A percentile compares a stretch with the other conserved stretches of the same genome.
Evolutionary conservation across 179 eudicot species (phyloP).

Genomic region (Spergularia azorica): DNA sequence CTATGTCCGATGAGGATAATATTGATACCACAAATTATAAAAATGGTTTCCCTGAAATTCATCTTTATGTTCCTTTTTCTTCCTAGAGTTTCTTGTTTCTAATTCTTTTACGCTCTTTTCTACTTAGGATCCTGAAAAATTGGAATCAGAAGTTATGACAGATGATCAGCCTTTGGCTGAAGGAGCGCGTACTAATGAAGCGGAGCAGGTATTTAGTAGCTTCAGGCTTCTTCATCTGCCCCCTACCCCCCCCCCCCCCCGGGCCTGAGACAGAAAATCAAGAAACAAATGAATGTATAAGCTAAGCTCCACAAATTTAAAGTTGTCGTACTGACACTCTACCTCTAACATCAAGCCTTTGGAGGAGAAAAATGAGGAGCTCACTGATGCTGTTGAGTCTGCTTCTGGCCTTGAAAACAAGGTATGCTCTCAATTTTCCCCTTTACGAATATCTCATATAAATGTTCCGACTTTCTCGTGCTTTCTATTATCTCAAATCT

Average conservation of each 20-base stretch:
- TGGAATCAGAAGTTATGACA: constrained; percentile 39
- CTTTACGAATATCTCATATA: not conserved
- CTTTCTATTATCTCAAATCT: not conserved
- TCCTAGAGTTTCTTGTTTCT: not conserved
- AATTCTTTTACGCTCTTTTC: constrained; percentile 17
- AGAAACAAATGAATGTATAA: not conserved
- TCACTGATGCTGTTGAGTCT: constrained; percentile 41
- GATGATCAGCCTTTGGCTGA: constrained; percentile 33
- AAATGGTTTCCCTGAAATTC: not conserved
- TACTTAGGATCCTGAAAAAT: constrained; percentile 53
- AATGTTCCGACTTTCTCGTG: not conserved
- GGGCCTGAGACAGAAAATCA: not conserved
- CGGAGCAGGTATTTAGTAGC: constrained; percentile 40
- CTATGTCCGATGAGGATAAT: not conserved
- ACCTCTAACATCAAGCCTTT: constrained; percentile 22
- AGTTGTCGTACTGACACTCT: constrained; percentile 15
- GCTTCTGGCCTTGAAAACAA: constrained; percentile 36
- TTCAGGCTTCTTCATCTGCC: not conserved
- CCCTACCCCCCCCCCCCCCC: not conserved
- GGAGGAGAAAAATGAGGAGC: constrained; percentile 45
- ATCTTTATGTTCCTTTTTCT: not conserved
- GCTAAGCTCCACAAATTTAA: not conserved
- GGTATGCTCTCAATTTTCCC: constrained; percentile 35
- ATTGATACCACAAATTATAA: not conserved
- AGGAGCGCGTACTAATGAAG: constrained; percentile 36